Percentiles rank a stretch among this genome's conserved stretches.
Evolutionary conservation across 257 asterid species (phyloP).

Genomic region (Marsdenia floribunda): DNA sequence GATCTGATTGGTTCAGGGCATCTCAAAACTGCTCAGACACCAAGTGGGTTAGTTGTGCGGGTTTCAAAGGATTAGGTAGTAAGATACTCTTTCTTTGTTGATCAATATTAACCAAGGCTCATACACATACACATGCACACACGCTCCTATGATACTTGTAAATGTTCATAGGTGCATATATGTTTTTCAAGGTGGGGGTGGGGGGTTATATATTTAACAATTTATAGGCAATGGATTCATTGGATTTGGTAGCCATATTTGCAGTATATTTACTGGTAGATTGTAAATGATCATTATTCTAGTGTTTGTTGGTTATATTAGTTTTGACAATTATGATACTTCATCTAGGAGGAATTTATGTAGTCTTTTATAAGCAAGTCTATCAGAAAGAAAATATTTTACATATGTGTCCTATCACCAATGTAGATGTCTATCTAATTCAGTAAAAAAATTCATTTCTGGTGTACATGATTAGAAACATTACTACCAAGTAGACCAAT

Average conservation of each 20-base stretch:
- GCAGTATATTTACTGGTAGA: neutral
- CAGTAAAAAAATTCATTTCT: neutral
- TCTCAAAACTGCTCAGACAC: conserved; percentile 65
- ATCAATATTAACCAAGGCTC: neutral
- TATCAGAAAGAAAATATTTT: neutral
- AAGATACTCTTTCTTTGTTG: neutral
- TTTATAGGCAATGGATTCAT: neutral
- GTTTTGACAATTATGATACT: neutral
- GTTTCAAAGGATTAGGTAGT: conserved; percentile 55
- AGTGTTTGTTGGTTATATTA: neutral
- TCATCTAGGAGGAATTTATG: neutral
- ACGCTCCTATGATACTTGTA: neutral
- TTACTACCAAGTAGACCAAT: neutral
- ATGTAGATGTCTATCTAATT: neutral
- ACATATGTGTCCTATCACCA: neutral
- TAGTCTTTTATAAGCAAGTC: neutral
- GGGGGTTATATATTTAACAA: neutral
- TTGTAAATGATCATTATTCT: neutral
- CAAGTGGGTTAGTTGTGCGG: conserved; percentile 70
- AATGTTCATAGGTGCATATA: neutral
- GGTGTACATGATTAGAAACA: neutral
- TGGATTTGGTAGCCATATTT: neutral
- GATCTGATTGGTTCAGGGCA: conserved; percentile 91
- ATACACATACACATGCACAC: neutral
- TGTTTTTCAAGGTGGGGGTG: neutral